phyloP scores from a whole-genome alignment of 1,284 basidiomycete species.

The Mycosarcoma maydis region DNA sequence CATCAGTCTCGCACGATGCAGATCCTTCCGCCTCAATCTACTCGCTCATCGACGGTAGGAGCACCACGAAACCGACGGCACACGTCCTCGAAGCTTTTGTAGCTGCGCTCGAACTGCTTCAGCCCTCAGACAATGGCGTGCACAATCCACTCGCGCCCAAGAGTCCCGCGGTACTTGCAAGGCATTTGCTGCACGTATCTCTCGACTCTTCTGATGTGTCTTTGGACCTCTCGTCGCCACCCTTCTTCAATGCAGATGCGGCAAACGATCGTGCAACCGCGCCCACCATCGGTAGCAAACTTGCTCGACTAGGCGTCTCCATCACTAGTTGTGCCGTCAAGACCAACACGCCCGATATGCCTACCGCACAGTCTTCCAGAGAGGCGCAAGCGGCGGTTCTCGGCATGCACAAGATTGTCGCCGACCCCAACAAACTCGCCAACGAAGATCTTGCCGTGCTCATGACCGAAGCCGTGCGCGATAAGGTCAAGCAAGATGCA shows the following conservation, averaged over 20 bases:
- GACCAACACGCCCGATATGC: neutral
- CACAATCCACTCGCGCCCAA: slow-evolving; percentile 31
- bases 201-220: slow-evolving; percentile 20
- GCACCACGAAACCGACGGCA: slow-evolving; percentile 24
- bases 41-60: slow-evolving; percentile 14
- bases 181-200: slow-evolving; percentile 37
- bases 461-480: slow-evolving; percentile 22
- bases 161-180: slow-evolving; percentile 31
- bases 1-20: neutral
- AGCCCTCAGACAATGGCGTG: slow-evolving; percentile 10
- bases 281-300: slow-evolving; percentile 4
- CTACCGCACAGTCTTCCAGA: slow-evolving; percentile 4
- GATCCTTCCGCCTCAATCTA: slow-evolving; percentile 12
- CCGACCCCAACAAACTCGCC: slow-evolving; percentile 30
- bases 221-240: slow-evolving; percentile 24
- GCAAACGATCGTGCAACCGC: slow-evolving; percentile 23
- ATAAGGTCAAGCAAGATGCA: slow-evolving; percentile 31
- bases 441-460: slow-evolving; percentile 33
- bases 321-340: slow-evolving; percentile 43
- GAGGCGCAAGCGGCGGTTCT: slow-evolving; percentile 31
- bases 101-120: slow-evolving; percentile 40
- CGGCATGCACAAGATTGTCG: slow-evolving; percentile 33
- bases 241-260: slow-evolving; percentile 29
- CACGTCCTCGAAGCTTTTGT: slow-evolving; percentile 41
- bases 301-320: slow-evolving; percentile 23